Base-by-base conservation (phyloP, 2,329 filamentous ascomycete genomes). In the Alternaria consortialis region DNA sequence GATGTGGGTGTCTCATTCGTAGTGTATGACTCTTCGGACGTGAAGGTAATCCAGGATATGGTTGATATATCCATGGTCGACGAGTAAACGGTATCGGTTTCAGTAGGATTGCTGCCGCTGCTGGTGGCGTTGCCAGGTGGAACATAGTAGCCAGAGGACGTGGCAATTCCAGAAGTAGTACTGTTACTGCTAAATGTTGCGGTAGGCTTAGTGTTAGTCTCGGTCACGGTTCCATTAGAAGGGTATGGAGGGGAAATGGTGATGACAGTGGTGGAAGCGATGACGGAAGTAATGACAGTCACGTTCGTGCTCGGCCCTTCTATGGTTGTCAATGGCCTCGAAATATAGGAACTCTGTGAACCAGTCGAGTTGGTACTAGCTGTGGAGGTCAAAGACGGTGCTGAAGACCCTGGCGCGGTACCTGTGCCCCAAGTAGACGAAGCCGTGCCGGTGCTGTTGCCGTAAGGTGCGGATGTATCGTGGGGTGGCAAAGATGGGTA, bases 381-480 rank as follows among this genome's bases (percentile, higher is more conserved):
- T 37, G 56, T 56, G 27, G 62, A 34, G 12, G 56, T 55, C 29
- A 27, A 51, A 13, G 20, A 32, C 11, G 25, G 29, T 17, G 23
- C 34, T 25, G 47, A 52, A 9, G 42, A 53, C 3, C 5, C 39
- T 27, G 65, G 50, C 12, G 44, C 25, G 7, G 63, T 58, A n/a
- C 61, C 56, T 5, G 60, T 62, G 12, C 55, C 55, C 46, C 39
- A 58, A 15, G 52, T 48, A 15, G 59, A 59, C 3, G 46, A 44
- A 17, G 39, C 17, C 8, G 17, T 37, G 15, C 36, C 39, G 5
- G 65, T 58, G 27, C 54, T 66, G 44, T 68, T 68, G 7, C 42
- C 47, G 31, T 64, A 66, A n/a, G 63, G 63, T 4, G 63, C 53
- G 8, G 61, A 59, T 9, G 66, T 47, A 7, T 42, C 37, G 15